Percentiles rank a stretch among this genome's conserved stretches.
Evolutionary conservation across 225 moss, liverwort and hornwort species (phyloP).

Genomic region (Marchantia polymorpha): DNA sequence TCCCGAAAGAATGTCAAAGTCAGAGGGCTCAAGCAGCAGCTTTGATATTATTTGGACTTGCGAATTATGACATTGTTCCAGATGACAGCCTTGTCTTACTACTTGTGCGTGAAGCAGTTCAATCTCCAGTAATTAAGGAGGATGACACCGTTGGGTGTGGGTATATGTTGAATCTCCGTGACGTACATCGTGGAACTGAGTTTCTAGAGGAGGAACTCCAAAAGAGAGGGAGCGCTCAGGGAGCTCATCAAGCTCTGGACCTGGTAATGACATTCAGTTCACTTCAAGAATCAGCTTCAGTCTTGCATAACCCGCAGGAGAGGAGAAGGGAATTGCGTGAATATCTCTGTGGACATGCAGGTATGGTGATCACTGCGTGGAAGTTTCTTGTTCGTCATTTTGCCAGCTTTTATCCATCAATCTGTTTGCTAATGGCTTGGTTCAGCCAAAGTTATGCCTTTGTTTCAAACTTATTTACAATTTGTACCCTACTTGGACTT

Average conservation of each 20-base stretch:
- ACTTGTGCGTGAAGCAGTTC: slow-evolving; percentile 60
- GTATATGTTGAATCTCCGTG: slow-evolving; percentile 62
- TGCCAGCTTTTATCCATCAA: neutral
- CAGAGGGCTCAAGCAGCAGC: slow-evolving; percentile 43
- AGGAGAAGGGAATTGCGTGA: slow-evolving; percentile 46
- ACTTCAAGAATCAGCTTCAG: slow-evolving; percentile 53
- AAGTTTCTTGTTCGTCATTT: neutral
- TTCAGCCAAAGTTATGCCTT: neutral
- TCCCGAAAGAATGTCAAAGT: slow-evolving; percentile 37
- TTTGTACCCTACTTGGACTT: too few species aligned
- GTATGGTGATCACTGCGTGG: neutral
- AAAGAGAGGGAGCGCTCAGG: slow-evolving; percentile 46
- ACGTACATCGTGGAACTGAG: slow-evolving; percentile 61
- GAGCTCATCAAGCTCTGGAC: slow-evolving; percentile 55
- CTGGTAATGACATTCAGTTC: slow-evolving; percentile 59
- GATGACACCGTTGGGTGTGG: slow-evolving; percentile 66
- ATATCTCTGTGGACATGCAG: slow-evolving; percentile 4
- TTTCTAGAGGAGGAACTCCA: slow-evolving; percentile 57
- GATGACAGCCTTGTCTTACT: slow-evolving; percentile 39
- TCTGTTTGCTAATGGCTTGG: neutral
- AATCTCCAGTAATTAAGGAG: slow-evolving; percentile 50
- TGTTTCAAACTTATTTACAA: too few species aligned
- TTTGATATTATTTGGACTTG: slow-evolving; percentile 45
- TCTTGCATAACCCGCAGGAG: slow-evolving; percentile 38
- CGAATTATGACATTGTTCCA: slow-evolving; percentile 37